Base-by-base conservation (phyloP, 2,329 filamentous ascomycete genomes). In the Penicillium sclerotigenum region DNA sequence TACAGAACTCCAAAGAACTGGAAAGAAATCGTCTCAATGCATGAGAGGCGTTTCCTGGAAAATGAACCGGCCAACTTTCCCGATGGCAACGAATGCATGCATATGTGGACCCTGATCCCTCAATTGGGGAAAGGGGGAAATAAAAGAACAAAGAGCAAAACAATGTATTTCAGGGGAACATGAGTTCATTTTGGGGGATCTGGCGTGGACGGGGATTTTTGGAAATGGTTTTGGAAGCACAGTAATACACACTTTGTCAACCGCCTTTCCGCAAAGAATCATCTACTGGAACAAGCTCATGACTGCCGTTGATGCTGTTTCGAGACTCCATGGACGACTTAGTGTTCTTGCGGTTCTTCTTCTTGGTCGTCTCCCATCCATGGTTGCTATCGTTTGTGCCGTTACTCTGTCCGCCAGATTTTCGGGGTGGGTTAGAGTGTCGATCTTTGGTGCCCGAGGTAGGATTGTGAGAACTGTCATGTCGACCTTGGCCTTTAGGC, bases 281-380 rank as follows among this genome's bases (percentile, higher is more conserved):
- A 57, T 79, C 75, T 14, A 66, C 67, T 29, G 77, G 75, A 11
- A 77, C 63, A 9, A 72, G 68, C 56, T 79, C 76, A 2, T 66
- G 69, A 6, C 70, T 67, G 38, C 65, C 61, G 26, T 65, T 58
- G 18, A 61, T 48, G n/a, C 68, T 67, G 26, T 66, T 62, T 26
- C 66, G 65, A 31, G 65, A 56, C 18, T 77, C 74, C 11, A 64
- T 65, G 28, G 71, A 64, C 5, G 68, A 65, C 53, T 74, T 77
- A 42, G 63, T 61, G 41, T 65, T 70, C 58, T 71, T 72, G 56
- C 73, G 75, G 52, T 75, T 68, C 62, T 73, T 77, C 59, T 73
- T 77, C 64, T 76, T 77, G 10, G 73, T 75, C 3, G 72, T 77
- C 62, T 79, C 76, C 77, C 77, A 79, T 51, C 72, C 69, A 18